phyloP scores from a whole-genome alignment of 257 asterid genomes.

The Thymus mandschuricus region DNA sequence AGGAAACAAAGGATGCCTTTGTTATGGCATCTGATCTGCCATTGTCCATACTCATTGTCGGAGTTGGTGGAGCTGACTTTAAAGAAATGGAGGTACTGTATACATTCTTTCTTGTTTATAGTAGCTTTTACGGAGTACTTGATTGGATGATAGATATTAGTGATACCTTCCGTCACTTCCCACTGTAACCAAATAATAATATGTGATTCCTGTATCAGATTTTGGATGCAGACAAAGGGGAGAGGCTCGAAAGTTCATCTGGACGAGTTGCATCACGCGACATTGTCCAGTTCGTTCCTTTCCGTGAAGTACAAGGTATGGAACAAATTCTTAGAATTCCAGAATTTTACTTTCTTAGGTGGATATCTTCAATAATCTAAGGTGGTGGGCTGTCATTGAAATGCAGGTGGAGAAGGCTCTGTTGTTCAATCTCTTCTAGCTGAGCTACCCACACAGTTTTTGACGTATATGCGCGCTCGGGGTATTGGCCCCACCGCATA shows the following conservation, averaged over 20 bases:
- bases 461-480: constrained; percentile 74
- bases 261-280: constrained; percentile 97
- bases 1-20: constrained; percentile 93
- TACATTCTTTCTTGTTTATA: constrained; percentile 19
- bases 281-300: constrained; percentile 94
- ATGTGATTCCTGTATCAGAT: constrained; percentile 50
- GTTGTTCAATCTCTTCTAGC: constrained; percentile 89
- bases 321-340: neutral
- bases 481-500: constrained; percentile 62
- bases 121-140: constrained; percentile 1
- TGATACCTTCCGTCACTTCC: constrained; percentile 2
- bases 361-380: constrained; percentile 1
- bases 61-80: constrained; percentile 99
- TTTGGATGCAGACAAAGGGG: constrained; percentile 93
- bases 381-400: constrained; percentile 15
- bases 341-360: neutral
- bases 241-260: constrained; percentile 78
- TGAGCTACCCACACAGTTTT: constrained; percentile 91
- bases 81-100: constrained; percentile 92
- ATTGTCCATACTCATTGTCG: constrained; percentile 88
- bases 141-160: constrained; percentile 2
- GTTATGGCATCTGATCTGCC: constrained; percentile 97
- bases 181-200: constrained; percentile 9
- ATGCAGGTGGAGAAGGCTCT: constrained; percentile 75
- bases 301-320: constrained; percentile 89